Conservation (phyloP, 2,329 filamentous ascomycete genomes). For the Neofusicoccum umdonicola region DNA sequence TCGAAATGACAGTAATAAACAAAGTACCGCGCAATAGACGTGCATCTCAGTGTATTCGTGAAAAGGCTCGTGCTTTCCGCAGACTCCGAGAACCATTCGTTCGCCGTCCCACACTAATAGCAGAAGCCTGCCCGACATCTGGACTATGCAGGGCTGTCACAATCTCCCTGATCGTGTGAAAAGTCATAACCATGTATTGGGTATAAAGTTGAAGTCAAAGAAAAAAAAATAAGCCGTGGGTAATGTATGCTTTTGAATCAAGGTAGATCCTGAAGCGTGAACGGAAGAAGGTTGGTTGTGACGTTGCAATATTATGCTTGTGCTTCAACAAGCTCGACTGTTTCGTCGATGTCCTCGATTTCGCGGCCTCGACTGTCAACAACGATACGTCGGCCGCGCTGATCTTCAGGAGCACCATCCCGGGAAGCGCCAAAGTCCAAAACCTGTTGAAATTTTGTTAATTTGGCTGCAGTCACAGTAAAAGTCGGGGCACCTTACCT, state of each 20-base stretch:
- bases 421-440: slow-evolving; percentile 94
- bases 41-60: background rate
- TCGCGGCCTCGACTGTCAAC: slow-evolving; percentile 44
- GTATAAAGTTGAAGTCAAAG: slow-evolving; percentile 12
- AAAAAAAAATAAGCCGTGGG: background rate
- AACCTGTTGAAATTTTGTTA: slow-evolving; percentile 60
- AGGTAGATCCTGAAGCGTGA: background rate
- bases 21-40: background rate
- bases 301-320: background rate
- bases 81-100: background rate
- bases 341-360: slow-evolving; percentile 35
- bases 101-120: background rate
- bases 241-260: background rate
- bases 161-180: background rate
- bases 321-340: background rate
- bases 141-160: background rate
- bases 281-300: background rate
- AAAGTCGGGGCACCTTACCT: slow-evolving; percentile 59
- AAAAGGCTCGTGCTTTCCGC: background rate
- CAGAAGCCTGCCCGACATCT: background rate
- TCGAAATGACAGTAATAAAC: background rate
- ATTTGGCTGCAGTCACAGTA: slow-evolving; percentile 17
- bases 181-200: slow-evolving; percentile 11
- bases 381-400: slow-evolving; percentile 74
- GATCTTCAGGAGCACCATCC: slow-evolving; percentile 75